A percentile compares a stretch with the other conserved stretches of the same genome.
Conservation (phyloP, 208 protist species). For the Trypanosomatidae sp. region DNA sequence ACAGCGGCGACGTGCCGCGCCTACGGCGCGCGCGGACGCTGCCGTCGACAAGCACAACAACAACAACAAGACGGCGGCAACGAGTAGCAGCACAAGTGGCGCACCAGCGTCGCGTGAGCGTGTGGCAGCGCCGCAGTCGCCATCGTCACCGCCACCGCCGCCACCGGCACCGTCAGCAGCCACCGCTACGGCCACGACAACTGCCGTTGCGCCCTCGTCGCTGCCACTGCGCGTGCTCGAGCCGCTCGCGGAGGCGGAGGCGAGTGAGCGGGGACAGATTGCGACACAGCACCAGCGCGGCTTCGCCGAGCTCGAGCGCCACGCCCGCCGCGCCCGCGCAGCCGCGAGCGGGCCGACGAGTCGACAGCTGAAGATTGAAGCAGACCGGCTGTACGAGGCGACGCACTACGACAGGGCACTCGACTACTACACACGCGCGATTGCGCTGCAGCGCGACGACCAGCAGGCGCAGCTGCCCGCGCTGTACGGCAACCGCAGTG, state of each 20-base stretch:
- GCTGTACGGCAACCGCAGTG: constrained; percentile 81
- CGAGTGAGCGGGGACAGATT: constrained; percentile 19
- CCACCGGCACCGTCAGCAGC: constrained; percentile 4
- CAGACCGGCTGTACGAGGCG: constrained; percentile 78
- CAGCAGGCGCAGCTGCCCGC: constrained; percentile 30
- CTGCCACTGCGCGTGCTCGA: constrained; percentile 1
- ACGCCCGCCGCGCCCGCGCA: neutral
- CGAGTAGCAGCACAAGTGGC: too few species aligned
- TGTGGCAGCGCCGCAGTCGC: too few species aligned
- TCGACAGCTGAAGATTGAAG: constrained; percentile 56
- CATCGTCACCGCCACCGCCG: neutral
- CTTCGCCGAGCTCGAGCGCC: neutral
- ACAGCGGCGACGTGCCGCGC: neutral
- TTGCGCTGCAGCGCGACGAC: constrained; percentile 51
- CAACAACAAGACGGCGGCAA: too few species aligned
- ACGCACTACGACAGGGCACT: constrained; percentile 67
- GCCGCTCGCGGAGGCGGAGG: constrained; percentile 15
- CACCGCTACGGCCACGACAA: neutral
- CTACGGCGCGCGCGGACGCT: neutral
- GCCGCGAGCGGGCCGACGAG: constrained; percentile 20
- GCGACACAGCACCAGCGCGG: neutral
- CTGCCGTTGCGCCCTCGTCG: neutral
- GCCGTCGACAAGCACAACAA: too few species aligned
- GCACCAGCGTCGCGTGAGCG: too few species aligned
- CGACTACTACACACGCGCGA: constrained; percentile 78